Conservation (phyloP, 805 yeast species). For the Nakazawaea molendinolei region DNA sequence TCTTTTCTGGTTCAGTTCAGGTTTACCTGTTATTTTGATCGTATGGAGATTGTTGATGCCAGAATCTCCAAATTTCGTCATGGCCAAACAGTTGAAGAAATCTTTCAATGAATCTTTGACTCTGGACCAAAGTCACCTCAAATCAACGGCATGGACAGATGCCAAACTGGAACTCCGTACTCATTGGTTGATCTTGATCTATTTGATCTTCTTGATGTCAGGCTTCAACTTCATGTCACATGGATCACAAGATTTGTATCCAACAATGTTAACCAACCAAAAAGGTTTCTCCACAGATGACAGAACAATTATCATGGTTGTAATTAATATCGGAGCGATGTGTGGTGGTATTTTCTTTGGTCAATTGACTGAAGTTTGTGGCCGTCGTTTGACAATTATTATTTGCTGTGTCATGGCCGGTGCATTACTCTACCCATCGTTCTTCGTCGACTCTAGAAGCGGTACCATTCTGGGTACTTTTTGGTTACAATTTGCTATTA, state of each 20-base stretch:
- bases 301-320: conserved; percentile 53
- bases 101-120: conserved; percentile 16
- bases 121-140: conserved; percentile 12
- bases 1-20: conserved; percentile 69
- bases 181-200: conserved; percentile 58
- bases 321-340: conserved; percentile 63
- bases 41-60: conserved; percentile 52
- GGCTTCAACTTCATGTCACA: conserved; percentile 70
- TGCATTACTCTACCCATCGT: conserved; percentile 58
- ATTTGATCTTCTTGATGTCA: conserved; percentile 55
- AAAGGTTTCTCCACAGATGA: conserved; percentile 36
- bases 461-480: conserved; percentile 53
- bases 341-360: conserved; percentile 57
- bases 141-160: conserved; percentile 14
- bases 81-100: conserved; percentile 22
- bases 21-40: conserved; percentile 53
- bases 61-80: conserved; percentile 49
- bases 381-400: conserved; percentile 53
- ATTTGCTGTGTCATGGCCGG: conserved; percentile 47
- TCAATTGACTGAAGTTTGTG: conserved; percentile 49
- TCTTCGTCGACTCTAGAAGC: conserved; percentile 31
- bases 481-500: conserved; percentile 58
- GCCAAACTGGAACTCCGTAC: conserved; percentile 32
- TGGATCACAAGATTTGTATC: conserved; percentile 70
- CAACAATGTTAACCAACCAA: conserved; percentile 54